Evolutionary conservation across 441 rosid species (phyloP).

Genomic region (Manihot esculenta): DNA sequence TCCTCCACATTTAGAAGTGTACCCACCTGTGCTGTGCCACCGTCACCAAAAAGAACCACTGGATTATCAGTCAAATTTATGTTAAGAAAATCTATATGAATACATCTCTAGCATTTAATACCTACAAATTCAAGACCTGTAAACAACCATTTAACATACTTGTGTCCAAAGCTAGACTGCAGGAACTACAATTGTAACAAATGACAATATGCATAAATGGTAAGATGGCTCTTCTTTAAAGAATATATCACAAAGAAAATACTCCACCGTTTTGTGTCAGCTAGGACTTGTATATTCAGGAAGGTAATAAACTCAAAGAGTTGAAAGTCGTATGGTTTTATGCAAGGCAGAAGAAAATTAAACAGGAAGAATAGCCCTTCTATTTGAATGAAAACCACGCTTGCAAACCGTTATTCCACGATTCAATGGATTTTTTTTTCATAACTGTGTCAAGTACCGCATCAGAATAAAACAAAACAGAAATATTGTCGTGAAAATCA

Average conservation of each 20-base stretch:
- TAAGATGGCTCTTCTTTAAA: not conserved
- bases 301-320: not conserved
- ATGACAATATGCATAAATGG: not conserved
- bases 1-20: constrained; percentile 45
- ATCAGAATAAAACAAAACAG: not conserved
- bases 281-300: not conserved
- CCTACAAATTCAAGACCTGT: not conserved
- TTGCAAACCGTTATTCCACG: not conserved
- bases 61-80: not conserved
- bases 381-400: not conserved
- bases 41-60: not conserved
- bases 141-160: not conserved
- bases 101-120: not conserved
- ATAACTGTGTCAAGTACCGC: not conserved
- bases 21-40: constrained; percentile 42
- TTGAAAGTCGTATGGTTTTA: not conserved
- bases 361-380: not conserved
- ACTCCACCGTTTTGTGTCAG: not conserved
- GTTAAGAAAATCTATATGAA: not conserved
- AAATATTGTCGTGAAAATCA: not conserved
- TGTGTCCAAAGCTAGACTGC: not conserved
- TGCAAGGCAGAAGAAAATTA: not conserved
- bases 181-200: not conserved
- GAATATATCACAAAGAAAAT: not conserved
- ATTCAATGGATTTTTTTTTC: not conserved